A percentile compares a stretch with the other conserved stretches of the same genome.
Evolutionary conservation across 2,329 filamentous ascomycete species (phyloP).

Genomic region (Aspergillus sp.): DNA sequence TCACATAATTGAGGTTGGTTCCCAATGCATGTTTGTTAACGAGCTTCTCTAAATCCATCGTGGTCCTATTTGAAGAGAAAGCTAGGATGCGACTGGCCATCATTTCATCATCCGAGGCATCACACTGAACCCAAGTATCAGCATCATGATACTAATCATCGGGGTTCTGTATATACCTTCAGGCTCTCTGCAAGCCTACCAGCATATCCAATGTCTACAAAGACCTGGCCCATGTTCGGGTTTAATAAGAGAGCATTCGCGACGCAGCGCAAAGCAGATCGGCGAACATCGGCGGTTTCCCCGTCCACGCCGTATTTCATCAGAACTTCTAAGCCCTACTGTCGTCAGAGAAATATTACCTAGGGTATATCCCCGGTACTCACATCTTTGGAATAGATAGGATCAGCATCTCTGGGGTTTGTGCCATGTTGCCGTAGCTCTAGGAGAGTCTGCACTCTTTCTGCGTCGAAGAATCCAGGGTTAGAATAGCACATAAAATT

Average conservation of each 20-base stretch:
- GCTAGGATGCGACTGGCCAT: slow-evolving; percentile 72
- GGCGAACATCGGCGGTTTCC: slow-evolving; percentile 55
- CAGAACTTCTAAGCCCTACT: slow-evolving; percentile 67
- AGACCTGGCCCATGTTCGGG: slow-evolving; percentile 60
- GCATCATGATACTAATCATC: background rate
- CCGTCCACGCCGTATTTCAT: slow-evolving; percentile 66
- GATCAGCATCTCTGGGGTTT: slow-evolving; percentile 62
- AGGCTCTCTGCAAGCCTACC: slow-evolving; percentile 63
- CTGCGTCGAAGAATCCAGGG: slow-evolving; percentile 12
- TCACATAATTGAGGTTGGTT: slow-evolving; percentile 56
- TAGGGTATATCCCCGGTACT: slow-evolving; percentile 10
- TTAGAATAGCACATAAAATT: background rate
- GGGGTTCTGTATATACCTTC: slow-evolving; percentile 39
- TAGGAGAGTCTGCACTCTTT: slow-evolving; percentile 40
- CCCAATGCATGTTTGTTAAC: slow-evolving; percentile 61
- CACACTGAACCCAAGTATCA: slow-evolving; percentile 40
- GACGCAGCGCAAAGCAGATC: slow-evolving; percentile 72
- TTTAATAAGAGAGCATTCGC: slow-evolving; percentile 76
- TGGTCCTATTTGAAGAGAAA: slow-evolving; percentile 68
- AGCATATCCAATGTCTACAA: slow-evolving; percentile 64
- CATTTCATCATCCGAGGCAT: slow-evolving; percentile 79
- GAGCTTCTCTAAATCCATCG: slow-evolving; percentile 58
- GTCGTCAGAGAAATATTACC: slow-evolving; percentile 3
- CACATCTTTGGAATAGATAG: slow-evolving; percentile 78
- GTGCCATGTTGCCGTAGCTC: slow-evolving; percentile 74